phyloP scores from a whole-genome alignment of 2,329 filamentous ascomycete genomes.

The Blastomyces parvus region DNA sequence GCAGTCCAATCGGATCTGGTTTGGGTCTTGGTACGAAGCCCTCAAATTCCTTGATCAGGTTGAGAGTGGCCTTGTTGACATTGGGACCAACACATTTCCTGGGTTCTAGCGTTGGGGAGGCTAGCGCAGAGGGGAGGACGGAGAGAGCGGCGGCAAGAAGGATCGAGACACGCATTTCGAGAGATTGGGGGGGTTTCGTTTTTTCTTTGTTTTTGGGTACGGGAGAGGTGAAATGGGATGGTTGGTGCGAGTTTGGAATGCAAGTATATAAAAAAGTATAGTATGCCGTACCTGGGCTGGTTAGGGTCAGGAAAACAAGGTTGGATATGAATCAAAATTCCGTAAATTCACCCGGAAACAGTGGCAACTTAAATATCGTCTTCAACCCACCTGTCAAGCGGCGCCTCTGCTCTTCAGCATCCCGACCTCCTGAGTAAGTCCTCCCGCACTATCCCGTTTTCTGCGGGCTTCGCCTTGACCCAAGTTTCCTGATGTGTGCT shows the following conservation, averaged over 20 bases:
- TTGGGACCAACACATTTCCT: slow-evolving; percentile 17
- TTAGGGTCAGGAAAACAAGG: neutral
- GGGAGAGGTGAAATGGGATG: neutral
- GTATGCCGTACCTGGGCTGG: neutral
- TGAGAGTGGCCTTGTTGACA: slow-evolving; percentile 28
- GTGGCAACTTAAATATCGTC: neutral
- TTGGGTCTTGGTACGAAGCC: slow-evolving; percentile 24
- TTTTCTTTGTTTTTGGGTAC: neutral
- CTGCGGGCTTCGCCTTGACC: neutral
- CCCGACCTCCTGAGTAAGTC: neutral
- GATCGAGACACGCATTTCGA: slow-evolving; percentile 41
- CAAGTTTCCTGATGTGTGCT: neutral
- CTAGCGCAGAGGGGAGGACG: slow-evolving; percentile 12
- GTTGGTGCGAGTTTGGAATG: neutral
- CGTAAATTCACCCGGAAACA: neutral
- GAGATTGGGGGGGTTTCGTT: neutral
- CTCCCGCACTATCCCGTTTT: neutral
- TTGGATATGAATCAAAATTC: neutral
- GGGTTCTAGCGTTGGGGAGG: slow-evolving; percentile 6
- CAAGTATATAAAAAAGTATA: neutral
- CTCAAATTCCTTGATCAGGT: slow-evolving; percentile 33
- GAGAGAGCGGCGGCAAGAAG: slow-evolving; percentile 36
- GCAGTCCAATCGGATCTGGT: slow-evolving; percentile 39
- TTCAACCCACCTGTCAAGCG: neutral
- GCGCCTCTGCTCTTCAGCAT: neutral